phyloP scores from a whole-genome alignment of 305 asterid genomes.

The Fraxinus latifolia region DNA sequence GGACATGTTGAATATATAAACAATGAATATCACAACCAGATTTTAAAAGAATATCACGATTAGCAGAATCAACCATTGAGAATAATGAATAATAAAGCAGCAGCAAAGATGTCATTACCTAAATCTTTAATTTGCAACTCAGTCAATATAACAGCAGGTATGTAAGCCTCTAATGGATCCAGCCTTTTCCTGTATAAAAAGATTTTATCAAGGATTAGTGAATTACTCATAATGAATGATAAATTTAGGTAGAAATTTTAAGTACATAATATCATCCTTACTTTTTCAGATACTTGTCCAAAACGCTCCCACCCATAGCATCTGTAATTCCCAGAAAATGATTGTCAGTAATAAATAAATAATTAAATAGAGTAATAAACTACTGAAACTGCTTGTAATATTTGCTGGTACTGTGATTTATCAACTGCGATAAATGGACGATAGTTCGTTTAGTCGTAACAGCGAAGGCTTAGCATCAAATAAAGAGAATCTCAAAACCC shows the following conservation, averaged over 20 bases:
- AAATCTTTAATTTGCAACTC: constrained; percentile 84
- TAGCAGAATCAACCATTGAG: background rate
- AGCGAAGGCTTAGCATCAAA: background rate
- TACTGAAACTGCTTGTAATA: constrained; percentile 1
- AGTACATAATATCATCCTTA: constrained; percentile 25
- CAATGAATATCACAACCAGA: background rate
- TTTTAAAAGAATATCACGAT: background rate
- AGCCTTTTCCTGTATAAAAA: constrained; percentile 70
- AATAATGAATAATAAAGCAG: background rate
- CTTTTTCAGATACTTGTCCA: constrained; percentile 83
- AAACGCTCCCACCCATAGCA: constrained; percentile 51
- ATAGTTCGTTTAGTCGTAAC: background rate
- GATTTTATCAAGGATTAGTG: background rate
- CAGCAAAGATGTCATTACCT: constrained; percentile 42
- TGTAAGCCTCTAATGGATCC: constrained; percentile 83
- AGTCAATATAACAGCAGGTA: constrained; percentile 84
- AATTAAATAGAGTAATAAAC: background rate
- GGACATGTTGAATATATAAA: background rate
- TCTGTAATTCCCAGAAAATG: constrained; percentile 46
- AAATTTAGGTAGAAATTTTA: constrained; percentile 4
- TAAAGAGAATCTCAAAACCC: background rate
- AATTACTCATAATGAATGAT: background rate
- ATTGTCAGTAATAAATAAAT: constrained; percentile 10
- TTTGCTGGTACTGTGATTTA: background rate
- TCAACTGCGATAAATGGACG: background rate